Base-by-base conservation (phyloP, 2,329 filamentous ascomycete genomes). In the Neospermospora avenae region DNA sequence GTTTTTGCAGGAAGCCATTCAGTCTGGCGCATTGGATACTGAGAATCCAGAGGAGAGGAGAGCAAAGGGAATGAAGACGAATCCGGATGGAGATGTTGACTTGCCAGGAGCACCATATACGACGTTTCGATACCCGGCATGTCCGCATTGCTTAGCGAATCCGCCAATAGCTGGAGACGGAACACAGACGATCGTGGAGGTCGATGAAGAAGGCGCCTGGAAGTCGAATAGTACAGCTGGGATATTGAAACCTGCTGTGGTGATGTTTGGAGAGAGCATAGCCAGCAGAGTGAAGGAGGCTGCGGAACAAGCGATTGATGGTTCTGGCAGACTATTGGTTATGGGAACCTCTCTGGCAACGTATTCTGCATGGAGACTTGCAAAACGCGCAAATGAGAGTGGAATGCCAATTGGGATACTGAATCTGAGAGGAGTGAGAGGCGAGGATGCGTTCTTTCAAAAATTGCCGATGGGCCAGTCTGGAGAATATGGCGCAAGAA, bases 261-360 rank as follows among this genome's bases (percentile, higher is more conserved):
- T 93, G 68, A 97, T 98, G 91, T 98, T 98, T 73, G 95, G 95
- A 16, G 95, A 98, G 75, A 93, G 85, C 61, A 96, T 98, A 53
- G 79, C 84, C 0, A 74, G 76, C 1, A 70, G 76, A 1, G 86
- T 93, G 37, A 97, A 96, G 73, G 74, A 77, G 1, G 86, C 85
- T 0, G 93, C 93, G 1, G 93, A 98, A 71, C 77, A 84, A 28
- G 89, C 89, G 13, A 85, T 98, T 53, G 90, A 97, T 69, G 81
- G 82, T 28, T 89, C 91, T 1, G 86, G 85, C 5, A 84, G 85
- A 61, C 75, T 98, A 37, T 78, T 98, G 22, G 83, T 98, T 8
- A 74, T 98, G 16, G 95, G 93, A 3, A 97, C 91, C 37, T 96
- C 91, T 63, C 81, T 98, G 51, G 95, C 95, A 5, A 98, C 95